Conservation (phyloP, 2,329 filamentous ascomycete genomes). For the Nemania serpens region DNA sequence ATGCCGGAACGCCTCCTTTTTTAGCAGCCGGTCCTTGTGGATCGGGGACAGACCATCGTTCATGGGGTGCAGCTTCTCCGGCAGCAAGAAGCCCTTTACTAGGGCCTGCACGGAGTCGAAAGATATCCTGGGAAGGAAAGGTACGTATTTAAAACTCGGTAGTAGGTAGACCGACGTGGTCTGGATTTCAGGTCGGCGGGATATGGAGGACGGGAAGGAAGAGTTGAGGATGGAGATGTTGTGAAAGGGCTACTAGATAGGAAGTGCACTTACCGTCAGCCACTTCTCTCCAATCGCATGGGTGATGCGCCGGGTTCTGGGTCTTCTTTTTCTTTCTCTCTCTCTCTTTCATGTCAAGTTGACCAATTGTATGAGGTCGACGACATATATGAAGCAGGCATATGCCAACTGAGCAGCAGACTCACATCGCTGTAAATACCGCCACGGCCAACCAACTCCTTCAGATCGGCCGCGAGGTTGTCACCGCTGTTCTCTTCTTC, state of each 20-base stretch:
- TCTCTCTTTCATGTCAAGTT: no score
- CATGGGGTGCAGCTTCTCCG: slow-evolving; percentile 62
- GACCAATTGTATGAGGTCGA: slow-evolving; percentile 25
- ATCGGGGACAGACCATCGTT: slow-evolving; percentile 64
- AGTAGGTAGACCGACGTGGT: slow-evolving; percentile 74
- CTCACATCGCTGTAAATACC: slow-evolving; percentile 70
- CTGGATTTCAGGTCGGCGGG: slow-evolving; percentile 51
- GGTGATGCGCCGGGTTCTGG: background rate
- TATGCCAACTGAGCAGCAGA: slow-evolving; percentile 12
- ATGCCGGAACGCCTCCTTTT: slow-evolving; percentile 57
- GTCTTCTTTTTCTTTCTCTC: no score
- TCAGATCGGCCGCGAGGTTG: slow-evolving; percentile 73
- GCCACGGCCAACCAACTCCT: slow-evolving; percentile 68
- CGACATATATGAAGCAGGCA: background rate
- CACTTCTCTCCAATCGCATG: slow-evolving; percentile 9
- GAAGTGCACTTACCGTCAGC: slow-evolving; percentile 42
- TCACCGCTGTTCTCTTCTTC: slow-evolving; percentile 75
- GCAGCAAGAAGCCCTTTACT: slow-evolving; percentile 69
- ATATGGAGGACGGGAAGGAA: slow-evolving; percentile 68
- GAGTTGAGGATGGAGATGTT: slow-evolving; percentile 77
- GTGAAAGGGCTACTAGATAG: slow-evolving; percentile 71
- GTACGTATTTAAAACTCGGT: slow-evolving; percentile 81
- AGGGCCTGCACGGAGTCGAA: slow-evolving; percentile 60
- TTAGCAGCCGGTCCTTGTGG: slow-evolving; percentile 57
- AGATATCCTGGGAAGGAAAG: slow-evolving; percentile 67